Percentiles rank a stretch among this genome's conserved stretches.
phyloP scores from a whole-genome alignment of 331 rosid species.

The Pyracantha coccinea region DNA sequence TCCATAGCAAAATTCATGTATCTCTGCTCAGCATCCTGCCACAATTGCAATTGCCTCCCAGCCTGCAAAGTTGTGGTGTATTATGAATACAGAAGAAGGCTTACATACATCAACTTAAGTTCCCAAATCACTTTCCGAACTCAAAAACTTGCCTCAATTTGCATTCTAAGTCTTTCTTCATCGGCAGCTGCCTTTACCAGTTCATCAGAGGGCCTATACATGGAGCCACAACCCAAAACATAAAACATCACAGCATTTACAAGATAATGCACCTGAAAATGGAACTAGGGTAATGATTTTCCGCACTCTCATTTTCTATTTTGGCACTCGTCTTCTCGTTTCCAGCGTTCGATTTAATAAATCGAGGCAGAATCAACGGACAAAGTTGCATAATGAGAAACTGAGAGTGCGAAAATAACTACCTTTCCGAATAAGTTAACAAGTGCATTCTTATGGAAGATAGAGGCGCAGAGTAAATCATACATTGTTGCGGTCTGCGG shows the following conservation, averaged over 20 bases:
- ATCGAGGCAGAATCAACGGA: too few relatives aligned
- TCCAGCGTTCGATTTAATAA: too few relatives aligned
- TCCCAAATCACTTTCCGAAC: background rate
- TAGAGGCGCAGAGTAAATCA: background rate
- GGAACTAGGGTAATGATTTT: too few relatives aligned
- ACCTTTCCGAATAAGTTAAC: background rate
- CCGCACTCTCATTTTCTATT: too few relatives aligned
- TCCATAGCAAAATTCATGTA: background rate
- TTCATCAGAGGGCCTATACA: background rate
- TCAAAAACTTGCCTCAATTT: constrained; percentile 10
- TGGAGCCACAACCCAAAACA: background rate
- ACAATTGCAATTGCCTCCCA: constrained; percentile 2
- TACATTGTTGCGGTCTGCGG: too few relatives aligned
- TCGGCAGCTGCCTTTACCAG: background rate
- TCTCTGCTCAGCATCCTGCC: constrained; percentile 3
- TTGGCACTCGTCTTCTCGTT: too few relatives aligned
- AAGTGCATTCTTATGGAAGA: background rate
- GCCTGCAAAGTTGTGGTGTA: constrained; percentile 1
- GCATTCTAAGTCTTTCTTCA: constrained; percentile 1
- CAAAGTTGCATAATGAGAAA: too few relatives aligned
- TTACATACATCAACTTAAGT: background rate
- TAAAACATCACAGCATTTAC: background rate
- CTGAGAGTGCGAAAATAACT: too few relatives aligned
- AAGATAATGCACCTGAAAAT: background rate
- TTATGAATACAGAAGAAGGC: background rate